phyloP scores from a whole-genome alignment of 441 rosid genomes.

The Macaranga tanarius region DNA sequence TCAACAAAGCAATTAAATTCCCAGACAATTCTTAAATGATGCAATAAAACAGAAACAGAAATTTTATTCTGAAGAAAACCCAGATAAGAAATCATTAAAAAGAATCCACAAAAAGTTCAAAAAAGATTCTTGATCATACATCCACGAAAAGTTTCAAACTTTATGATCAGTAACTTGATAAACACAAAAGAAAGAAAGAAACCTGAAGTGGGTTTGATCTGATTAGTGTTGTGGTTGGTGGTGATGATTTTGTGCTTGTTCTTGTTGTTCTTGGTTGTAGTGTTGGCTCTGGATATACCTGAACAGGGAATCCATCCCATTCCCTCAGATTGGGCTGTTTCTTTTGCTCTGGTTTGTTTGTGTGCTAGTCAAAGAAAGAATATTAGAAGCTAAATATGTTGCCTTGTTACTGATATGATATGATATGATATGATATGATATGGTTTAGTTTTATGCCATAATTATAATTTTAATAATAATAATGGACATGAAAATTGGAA shows the following conservation, averaged over 20 bases:
- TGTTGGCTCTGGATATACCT: slow-evolving; percentile 41
- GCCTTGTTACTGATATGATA: too few species aligned
- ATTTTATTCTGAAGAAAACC: neutral
- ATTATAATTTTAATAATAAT: too few species aligned
- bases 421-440: too few species aligned
- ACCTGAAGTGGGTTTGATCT: slow-evolving; percentile 53
- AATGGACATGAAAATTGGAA: neutral
- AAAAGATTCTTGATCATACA: neutral
- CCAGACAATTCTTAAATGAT: neutral
- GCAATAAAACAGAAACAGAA: neutral
- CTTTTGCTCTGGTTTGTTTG: neutral
- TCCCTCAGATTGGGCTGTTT: neutral
- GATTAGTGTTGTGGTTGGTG: slow-evolving; percentile 36
- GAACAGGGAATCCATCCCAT: slow-evolving; percentile 91
- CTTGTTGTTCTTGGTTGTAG: slow-evolving; percentile 36
- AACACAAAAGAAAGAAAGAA: neutral
- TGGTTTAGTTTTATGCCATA: too few species aligned
- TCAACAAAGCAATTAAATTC: neutral
- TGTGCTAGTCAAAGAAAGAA: too few species aligned
- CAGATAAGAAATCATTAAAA: neutral
- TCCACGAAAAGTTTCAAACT: neutral
- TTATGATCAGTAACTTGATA: too few species aligned
- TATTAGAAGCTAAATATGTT: too few species aligned
- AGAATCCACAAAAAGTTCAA: neutral
- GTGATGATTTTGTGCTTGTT: slow-evolving; percentile 41